These are phyloP conservation scores for Chlorella sp. DNA, from an alignment of 139 green algal genomes.

Conservation along the genomic window DNA sequence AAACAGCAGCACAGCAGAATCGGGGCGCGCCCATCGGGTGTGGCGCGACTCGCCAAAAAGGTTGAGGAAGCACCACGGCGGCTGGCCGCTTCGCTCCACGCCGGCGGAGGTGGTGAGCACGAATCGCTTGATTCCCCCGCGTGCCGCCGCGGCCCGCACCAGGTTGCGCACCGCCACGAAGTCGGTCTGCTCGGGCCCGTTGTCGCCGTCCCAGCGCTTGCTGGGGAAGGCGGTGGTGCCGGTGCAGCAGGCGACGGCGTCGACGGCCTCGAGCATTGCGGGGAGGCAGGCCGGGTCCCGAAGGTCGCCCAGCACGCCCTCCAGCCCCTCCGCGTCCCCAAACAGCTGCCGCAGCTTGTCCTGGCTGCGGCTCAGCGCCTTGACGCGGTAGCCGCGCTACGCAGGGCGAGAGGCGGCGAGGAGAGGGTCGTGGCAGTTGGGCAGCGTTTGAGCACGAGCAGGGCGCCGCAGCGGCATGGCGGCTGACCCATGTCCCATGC, in stretches of 20 bases:
- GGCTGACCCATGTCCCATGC: background rate
- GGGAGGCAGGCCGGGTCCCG: constrained; percentile 29
- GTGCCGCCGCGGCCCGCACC: constrained; percentile 43
- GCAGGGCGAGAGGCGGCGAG: background rate
- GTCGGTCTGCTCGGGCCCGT: constrained; percentile 83
- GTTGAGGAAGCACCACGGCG: constrained; percentile 91
- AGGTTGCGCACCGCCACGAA: constrained; percentile 76
- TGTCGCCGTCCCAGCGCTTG: constrained; percentile 80
- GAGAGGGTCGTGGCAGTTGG: background rate
- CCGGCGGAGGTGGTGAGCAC: constrained; percentile 86
- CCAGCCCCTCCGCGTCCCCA: constrained; percentile 35
- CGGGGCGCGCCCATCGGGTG: too few relatives aligned
- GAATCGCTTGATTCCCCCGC: constrained; percentile 85
- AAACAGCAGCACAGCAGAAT: too few relatives aligned
- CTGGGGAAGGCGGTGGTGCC: constrained; percentile 93
- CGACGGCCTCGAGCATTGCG: constrained; percentile 51
- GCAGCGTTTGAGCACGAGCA: background rate
- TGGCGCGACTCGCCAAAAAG: constrained; percentile 74
- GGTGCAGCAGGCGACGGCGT: constrained; percentile 69
- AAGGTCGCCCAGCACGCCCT: constrained; percentile 41
- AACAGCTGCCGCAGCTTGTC: constrained; percentile 64
- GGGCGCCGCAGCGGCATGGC: background rate
- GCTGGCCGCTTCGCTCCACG: constrained; percentile 69
- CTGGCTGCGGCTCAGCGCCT: constrained; percentile 54
- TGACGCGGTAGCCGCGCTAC: constrained; percentile 78